Base-by-base conservation (phyloP, 2,329 filamentous ascomycete species). In the Pseudocercospora pini-densiflorae region DNA sequence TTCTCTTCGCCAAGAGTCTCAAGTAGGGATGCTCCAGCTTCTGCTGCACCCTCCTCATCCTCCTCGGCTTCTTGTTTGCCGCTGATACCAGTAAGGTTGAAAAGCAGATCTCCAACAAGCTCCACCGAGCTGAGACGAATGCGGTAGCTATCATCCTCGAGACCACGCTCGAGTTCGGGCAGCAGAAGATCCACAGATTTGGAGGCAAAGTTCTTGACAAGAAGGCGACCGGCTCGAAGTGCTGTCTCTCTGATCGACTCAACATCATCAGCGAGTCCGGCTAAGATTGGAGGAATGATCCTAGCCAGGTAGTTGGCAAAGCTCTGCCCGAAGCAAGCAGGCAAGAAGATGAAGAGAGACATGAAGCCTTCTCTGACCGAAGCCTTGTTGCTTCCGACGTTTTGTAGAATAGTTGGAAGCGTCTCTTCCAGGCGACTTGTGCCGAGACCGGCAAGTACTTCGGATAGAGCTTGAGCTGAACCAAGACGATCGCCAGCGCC, bases 261-360 rank as follows among this genome's bases (percentile, higher is more conserved):
- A 61, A 98, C 85, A 75, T 99, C 95, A 78, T 99, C 95, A 36
- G 95, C 96, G 78, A 99, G 86, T 74, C 96, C 96, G 70, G 93
- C 89, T 70, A 99, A 85, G 74, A 99, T 98, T 21, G 95, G 92
- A 19, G 95, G 96, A 73, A 99, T 97, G 75, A 99, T 97, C 77
- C 90, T 93, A 81, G 90, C 92, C 68, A 99, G 90, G 77, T 99
- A 99, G 77, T 93, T 93, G 73, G 95, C 91, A 76, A 99, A 99
- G 79, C 94, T 97, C 85, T 99, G 99, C 75, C 95, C 95, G 75
- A 99, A 99, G 82, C 95, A 99, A 61, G 97, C 95, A 12, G 95
- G 95, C 82, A 99, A 88, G 87, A 97, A 99, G 72, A 99, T 98
- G 81, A 99, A 99, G 47, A 99, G 87, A 7, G 95, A 97, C 95